Evolutionary conservation across 352 stramenopile genomes (phyloP), one percentile per base, ranked within the genome.

Genomic region (Pseudoperonospora humuli): DNA sequence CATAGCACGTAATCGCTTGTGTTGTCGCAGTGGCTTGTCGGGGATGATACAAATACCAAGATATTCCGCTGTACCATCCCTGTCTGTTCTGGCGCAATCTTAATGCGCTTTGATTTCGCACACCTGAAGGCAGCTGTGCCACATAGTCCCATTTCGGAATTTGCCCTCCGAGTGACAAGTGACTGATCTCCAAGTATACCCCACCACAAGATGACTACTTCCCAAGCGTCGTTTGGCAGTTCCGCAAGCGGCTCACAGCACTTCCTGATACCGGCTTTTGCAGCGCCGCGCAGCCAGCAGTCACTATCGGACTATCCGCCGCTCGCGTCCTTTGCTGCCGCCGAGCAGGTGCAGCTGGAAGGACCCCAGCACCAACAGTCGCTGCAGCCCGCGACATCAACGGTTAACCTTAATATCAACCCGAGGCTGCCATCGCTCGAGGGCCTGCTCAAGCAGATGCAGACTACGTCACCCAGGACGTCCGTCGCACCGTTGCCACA

Each of bases 381-480:
- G 19, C 35, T 19, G 20, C 19, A 27, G 35, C 25, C 37, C 14
- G 15, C n/a, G 15, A 38, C 38, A 17, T 38, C 51, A 3, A 23
- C 51, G 27, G 20, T 63, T 18, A 55, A 39, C 31, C 38, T 67
- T 4, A 56, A 20, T 38, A 56, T 65, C 17, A 58, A 59, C 42
- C 57, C 64, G 18, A 86, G 75, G 56, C 53, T 86, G 31, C 74
- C 74, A 38, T 82, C 74, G 39, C 74, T 86, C 39, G 61, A 74
- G 26, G 70, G 74, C 0, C 49, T 86, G 27, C 68, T 86, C 15
- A 83, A 76, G 59, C 68, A 78, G 42, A 79, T 86, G 56, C 74
- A 86, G 57, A 63, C 46, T 34, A 44, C 36, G 2, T 64, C 61
- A 32, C 39, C 54, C 44, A 39, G 32, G 7, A 39, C 44, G 32